Base-by-base conservation (phyloP, 106 monocot species). In the Dioscorea zingiberensis region DNA sequence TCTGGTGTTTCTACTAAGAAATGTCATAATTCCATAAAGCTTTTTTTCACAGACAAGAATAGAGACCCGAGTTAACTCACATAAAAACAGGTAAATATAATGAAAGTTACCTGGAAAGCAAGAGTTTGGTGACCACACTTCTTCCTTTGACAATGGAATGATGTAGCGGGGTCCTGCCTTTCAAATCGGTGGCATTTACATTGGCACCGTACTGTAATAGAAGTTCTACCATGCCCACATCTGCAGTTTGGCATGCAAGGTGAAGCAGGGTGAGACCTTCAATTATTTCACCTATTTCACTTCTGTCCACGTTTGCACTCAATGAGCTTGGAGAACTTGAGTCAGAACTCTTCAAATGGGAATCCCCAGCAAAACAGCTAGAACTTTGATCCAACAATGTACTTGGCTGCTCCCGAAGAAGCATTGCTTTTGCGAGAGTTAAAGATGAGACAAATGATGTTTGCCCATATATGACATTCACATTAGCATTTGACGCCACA, bases 211-310 rank as follows among this genome's bases (percentile, higher is more conserved):
- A 99, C 69, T 93, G 98, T 63, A 99, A 70, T 26, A 99, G 86
- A n/a, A 99, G 83, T 78, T 93, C 98, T 67, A 93, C 54, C 98
- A 99, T 99, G 28, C 93, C 98, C 56, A 89, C 60, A 73, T 98
- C 97, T 22, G 88, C 92, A 58, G 71, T 79, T 67, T 77, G 81
- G 62, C 97, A 98, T 56, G 97, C 97, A 47, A 98, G 66, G 56
- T 98, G 92, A 71, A 99, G 87, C 25, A 99, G 63, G n/a, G 98
- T 87, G 44, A 86, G 78, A 13, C 98, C 93, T 63, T 86, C 88
- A 44, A 45, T 18, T 45, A 28, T 59, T 55, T 87, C 88, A 53
- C 77, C 86, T 48, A 58, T 21, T 13, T 80, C 71, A 58, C 19
- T 64, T 72, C 15, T 67, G 47, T 83, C 80, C 22, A 74, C 76